phyloP scores from a whole-genome alignment of 164 flowering plant species.

The Vitis rotundifolia region DNA sequence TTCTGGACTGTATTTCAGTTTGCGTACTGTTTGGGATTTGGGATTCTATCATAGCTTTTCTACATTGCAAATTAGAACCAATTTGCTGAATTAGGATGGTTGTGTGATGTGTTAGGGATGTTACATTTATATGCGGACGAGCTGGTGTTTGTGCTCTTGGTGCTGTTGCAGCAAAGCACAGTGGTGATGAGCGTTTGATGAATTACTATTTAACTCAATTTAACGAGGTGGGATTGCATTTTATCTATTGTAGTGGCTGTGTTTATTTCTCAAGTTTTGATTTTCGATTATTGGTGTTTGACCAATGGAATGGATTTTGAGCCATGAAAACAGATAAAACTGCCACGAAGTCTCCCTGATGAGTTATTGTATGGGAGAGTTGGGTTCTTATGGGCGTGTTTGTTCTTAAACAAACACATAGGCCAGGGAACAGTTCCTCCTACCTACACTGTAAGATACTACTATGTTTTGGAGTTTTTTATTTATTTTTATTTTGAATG shows the following conservation, averaged over 20 bases:
- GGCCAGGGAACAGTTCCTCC: slow-evolving; percentile 28
- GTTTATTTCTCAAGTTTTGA: not conserved
- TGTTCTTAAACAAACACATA: slow-evolving; percentile 32
- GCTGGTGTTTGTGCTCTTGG: slow-evolving; percentile 89
- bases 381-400: slow-evolving; percentile 45
- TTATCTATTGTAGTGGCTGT: not conserved
- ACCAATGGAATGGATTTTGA: too few relatives aligned
- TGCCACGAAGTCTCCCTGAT: slow-evolving; percentile 29
- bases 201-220: slow-evolving; percentile 55
- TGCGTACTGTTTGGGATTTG: not conserved
- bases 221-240: slow-evolving; percentile 41
- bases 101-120: slow-evolving; percentile 27
- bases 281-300: not conserved
- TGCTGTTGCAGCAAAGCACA: slow-evolving; percentile 66
- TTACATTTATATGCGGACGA: slow-evolving; percentile 79
- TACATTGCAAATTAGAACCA: not conserved
- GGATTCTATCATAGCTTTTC: not conserved
- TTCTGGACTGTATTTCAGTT: not conserved
- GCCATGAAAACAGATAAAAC: slow-evolving; percentile 26
- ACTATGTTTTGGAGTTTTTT: not conserved
- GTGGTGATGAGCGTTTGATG: slow-evolving; percentile 39
- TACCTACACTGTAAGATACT: slow-evolving; percentile 15
- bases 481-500: not conserved
- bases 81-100: not conserved
- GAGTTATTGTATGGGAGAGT: slow-evolving; percentile 38